Conservation (phyloP, 2,329 filamentous ascomycete genomes). For the Calonectria montana region DNA sequence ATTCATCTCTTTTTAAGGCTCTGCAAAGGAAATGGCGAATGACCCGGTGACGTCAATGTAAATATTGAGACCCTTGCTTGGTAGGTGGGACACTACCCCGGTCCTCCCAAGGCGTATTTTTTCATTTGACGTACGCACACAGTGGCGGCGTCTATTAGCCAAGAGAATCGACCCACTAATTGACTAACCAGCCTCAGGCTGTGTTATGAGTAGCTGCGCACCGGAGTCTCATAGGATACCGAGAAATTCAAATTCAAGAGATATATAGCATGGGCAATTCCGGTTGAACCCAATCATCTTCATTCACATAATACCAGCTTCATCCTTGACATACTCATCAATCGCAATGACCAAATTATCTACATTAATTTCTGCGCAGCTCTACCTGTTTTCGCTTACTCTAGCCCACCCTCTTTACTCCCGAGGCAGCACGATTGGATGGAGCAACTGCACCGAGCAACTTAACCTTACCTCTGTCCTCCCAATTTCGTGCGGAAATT, state of each 20-base stretch:
- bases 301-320: background rate
- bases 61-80: background rate
- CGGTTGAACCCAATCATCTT: background rate
- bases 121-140: background rate
- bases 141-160: background rate
- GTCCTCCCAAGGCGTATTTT: background rate
- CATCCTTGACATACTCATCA: background rate
- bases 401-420: background rate
- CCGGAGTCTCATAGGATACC: background rate
- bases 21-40: background rate
- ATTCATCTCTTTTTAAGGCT: background rate
- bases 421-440: background rate
- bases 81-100: background rate
- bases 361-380: background rate
- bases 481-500: background rate
- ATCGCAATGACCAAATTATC: background rate
- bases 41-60: background rate
- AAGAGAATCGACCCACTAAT: conserved; percentile 1
- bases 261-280: background rate
- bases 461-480: background rate
- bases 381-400: background rate
- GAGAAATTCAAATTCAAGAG: background rate
- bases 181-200: background rate
- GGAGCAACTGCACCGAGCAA: background rate
- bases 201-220: background rate